Evolutionary conservation across 345 rosid species (phyloP).

Genomic region (Trapa bicornis): DNA sequence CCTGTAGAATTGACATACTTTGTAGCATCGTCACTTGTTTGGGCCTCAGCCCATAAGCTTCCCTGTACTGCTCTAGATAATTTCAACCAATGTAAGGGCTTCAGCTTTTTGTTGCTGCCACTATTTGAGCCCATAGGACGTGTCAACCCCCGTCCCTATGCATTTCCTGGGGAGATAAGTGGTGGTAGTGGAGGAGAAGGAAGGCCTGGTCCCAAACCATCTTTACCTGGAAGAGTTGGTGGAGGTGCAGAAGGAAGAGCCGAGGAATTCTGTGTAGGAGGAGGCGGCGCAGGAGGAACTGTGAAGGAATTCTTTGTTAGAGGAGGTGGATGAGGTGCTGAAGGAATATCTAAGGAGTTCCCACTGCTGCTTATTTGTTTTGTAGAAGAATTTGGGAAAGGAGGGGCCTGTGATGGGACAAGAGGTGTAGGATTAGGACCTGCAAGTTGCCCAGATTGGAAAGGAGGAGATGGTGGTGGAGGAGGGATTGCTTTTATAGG

Average conservation of each 20-base stretch:
- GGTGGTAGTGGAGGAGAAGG: slow-evolving; percentile 45
- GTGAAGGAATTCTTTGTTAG: slow-evolving; percentile 5
- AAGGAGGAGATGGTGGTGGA: slow-evolving; percentile 41
- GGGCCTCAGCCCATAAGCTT: slow-evolving; percentile 97
- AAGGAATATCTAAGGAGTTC: slow-evolving; percentile 13
- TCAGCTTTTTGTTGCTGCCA: slow-evolving; percentile 59
- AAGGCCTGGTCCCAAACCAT: slow-evolving; percentile 13
- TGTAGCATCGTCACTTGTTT: slow-evolving; percentile 57
- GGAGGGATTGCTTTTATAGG: slow-evolving; percentile 15
- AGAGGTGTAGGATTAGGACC: slow-evolving; percentile 18
- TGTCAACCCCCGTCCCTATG: slow-evolving; percentile 46
- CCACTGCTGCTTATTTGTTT: not conserved
- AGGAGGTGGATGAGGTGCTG: slow-evolving; percentile 20
- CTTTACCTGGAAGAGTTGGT: slow-evolving; percentile 29
- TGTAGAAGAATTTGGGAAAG: not conserved
- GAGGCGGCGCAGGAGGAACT: slow-evolving; percentile 45
- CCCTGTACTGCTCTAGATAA: slow-evolving; percentile 83
- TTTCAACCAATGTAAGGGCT: slow-evolving; percentile 97
- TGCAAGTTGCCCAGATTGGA: slow-evolving; percentile 13
- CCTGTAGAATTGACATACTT: slow-evolving; percentile 29
- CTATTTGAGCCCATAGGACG: slow-evolving; percentile 41
- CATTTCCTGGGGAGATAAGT: slow-evolving; percentile 14
- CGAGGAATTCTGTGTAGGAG: slow-evolving; percentile 15
- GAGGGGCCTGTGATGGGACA: slow-evolving; percentile 9
- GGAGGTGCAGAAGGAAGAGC: slow-evolving; percentile 31